A percentile compares a stretch with the other conserved stretches of the same genome.
phyloP scores from a whole-genome alignment of 805 yeast genomes.

The Candida nemodendra region DNA sequence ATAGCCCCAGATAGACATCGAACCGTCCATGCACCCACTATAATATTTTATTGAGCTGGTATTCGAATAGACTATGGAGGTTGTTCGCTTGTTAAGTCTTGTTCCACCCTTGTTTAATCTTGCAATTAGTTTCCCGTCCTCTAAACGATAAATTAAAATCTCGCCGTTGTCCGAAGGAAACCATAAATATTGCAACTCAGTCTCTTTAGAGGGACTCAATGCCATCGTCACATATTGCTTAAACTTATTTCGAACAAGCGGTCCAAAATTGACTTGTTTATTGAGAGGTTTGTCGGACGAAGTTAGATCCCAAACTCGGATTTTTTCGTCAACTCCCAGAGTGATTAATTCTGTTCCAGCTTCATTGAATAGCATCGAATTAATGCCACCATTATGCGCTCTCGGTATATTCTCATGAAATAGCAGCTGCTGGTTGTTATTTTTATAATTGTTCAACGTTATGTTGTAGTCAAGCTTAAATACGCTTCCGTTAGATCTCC shows the following conservation, averaged over 20 bases:
- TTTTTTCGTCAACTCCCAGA: slow-evolving; percentile 77
- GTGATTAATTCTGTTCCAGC: slow-evolving; percentile 61
- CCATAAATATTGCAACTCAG: slow-evolving; percentile 56
- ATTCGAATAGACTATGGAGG: slow-evolving; percentile 52
- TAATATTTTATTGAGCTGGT: slow-evolving; percentile 44
- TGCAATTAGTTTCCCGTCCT: slow-evolving; percentile 62
- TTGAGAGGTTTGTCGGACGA: slow-evolving; percentile 47
- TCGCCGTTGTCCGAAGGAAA: slow-evolving; percentile 80
- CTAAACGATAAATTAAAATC: slow-evolving; percentile 52
- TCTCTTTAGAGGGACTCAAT: slow-evolving; percentile 50
- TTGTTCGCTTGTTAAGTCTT: slow-evolving; percentile 41
- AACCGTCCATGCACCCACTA: slow-evolving; percentile 69
- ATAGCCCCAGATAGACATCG: slow-evolving; percentile 57
- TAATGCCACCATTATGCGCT: slow-evolving; percentile 78
- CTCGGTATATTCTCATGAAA: slow-evolving; percentile 34
- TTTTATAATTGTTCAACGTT: slow-evolving; percentile 21
- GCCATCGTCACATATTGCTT: slow-evolving; percentile 56
- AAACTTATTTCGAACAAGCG: slow-evolving; percentile 64
- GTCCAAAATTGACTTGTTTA: slow-evolving; percentile 73
- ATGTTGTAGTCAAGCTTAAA: slow-evolving; percentile 54
- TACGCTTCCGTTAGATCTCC: slow-evolving; percentile 64
- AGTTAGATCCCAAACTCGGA: slow-evolving; percentile 75
- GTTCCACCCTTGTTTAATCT: slow-evolving; percentile 47
- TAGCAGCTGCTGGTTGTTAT: slow-evolving; percentile 21
- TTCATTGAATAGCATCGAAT: slow-evolving; percentile 75